Evolutionary conservation across 345 rosid species (phyloP), one percentile per base, ranked within the genome.

Genomic region (Pseudoturritis turrita): DNA sequence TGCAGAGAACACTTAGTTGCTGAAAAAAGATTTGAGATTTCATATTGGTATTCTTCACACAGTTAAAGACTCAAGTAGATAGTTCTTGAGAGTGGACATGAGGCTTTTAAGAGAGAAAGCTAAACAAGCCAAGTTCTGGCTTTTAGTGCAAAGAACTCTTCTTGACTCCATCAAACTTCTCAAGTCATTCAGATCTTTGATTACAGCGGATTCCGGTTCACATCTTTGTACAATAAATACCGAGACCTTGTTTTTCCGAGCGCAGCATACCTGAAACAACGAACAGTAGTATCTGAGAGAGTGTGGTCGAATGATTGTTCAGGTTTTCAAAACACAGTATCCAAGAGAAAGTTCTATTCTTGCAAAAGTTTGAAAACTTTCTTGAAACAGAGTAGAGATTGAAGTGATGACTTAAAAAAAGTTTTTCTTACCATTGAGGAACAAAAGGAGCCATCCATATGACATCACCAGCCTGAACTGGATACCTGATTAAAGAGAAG

Each of bases 381-480:
- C 37, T 12, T 44, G 17, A 23, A 26, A 47, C 52, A 57, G 28
- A 40, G 62, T 59, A 28, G 71, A 36, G 40, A 21, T 4, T 50
- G 13, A 29, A 67, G 59, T 18, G 37, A 9, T 26, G 51, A 22
- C 37, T 33, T 33, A 8, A 33, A 33, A 29, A 14, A 45, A 72
- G n/a, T n/a, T 63, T 69, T 17, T 61, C 83, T 62, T 71, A 90
- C 99, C 96, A 89, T 74, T 88, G 97, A 53, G 96, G 96, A 81
- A 91, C 97, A 82, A 95, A 91, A 36, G 92, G 99, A 62, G 96
- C 96, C 99, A 95, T 95, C 97, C 97, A 95, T 71, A 91, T 89
- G 45, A 78, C 96, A 82, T 95, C 97, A 50, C 97, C 97, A 19
- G 97, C 83, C 80, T 91, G 96, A 72, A 91, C 87, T 12, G 99